Evolutionary conservation across 1,284 basidiomycete species (phyloP), one percentile per base, ranked within the genome.

Genomic region (Trichosporon sp.): DNA sequence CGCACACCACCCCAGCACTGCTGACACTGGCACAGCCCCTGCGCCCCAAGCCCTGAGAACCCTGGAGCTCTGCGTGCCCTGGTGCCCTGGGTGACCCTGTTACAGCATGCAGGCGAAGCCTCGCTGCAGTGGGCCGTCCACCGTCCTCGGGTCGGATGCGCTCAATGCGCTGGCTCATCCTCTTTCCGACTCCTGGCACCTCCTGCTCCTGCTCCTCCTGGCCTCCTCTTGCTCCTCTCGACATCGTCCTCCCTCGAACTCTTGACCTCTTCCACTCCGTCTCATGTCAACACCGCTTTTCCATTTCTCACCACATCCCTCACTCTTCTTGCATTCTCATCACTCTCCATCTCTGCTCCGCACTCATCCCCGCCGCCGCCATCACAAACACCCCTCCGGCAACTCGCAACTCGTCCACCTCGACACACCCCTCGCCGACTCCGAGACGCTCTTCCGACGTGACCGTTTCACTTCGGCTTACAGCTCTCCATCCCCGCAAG

Each of bases 211-310:
- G 14, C 51, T 54, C 7, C 19, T 54, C 51, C 19, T 11, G 16
- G 4, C n/a, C 19, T 54, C 51, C n/a, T 4, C 16, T 4, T n/a
- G 4, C 5, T 7, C 26, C 51, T 3, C 21, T 54, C 19, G 51
- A 54, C 51, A 54, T 54, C 51, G 46, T 21, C 51, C 26, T 54
- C 51, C 51, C 48, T 51, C 48, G 2, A 4, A 19, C 48, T 43
- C n/a, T n/a, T 26, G 26, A 26, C 26, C 26, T 26, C 26, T 19
- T 54, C 51, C 2, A 48, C 5, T 12, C 12, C 38, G 51, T 54
- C 51, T 54, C 51, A 54, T 54, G 51, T 54, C 51, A 54, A 54
- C 51, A 54, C 51, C 51, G 51, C 51, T 6, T 54, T 26, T 26
- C 51, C 21, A 26, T 26, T 54, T 54, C 51, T 54, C 51, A 54